Conservation (phyloP, 2,329 filamentous ascomycete genomes). For the Pochonia chlamydosporia region DNA sequence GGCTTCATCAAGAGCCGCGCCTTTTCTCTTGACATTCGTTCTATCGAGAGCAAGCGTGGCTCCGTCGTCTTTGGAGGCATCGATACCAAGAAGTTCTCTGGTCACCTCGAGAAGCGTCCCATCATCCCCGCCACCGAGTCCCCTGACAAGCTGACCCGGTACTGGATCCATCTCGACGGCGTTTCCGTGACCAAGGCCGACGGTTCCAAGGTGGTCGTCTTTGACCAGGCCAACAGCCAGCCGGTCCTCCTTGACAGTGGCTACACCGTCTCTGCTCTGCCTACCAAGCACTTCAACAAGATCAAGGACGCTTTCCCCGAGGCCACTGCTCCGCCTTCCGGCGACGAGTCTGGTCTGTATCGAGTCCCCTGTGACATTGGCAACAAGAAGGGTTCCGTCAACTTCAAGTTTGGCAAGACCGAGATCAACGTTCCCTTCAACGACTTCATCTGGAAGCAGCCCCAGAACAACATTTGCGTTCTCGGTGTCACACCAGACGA, state of each 20-base stretch:
- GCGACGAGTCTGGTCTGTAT: slow-evolving; percentile 32
- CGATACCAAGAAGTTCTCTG: slow-evolving; percentile 49
- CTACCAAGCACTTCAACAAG: slow-evolving; percentile 43
- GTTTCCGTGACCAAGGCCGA: slow-evolving; percentile 27
- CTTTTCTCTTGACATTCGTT: slow-evolving; percentile 29
- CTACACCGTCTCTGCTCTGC: slow-evolving; percentile 61
- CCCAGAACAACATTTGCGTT: slow-evolving; percentile 25
- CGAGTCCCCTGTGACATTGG: slow-evolving; percentile 38
- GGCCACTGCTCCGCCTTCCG: slow-evolving; percentile 6
- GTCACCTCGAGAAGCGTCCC: slow-evolving; percentile 47
- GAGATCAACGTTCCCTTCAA: slow-evolving; percentile 37
- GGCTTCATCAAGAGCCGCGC: slow-evolving; percentile 31
- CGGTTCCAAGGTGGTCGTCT: slow-evolving; percentile 36
- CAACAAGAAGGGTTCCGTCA: slow-evolving; percentile 32
- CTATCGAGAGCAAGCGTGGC: slow-evolving; percentile 22
- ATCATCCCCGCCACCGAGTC: slow-evolving; percentile 40
- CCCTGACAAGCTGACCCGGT: slow-evolving; percentile 29
- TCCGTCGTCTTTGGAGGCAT: slow-evolving; percentile 49
- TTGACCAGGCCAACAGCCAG: slow-evolving; percentile 30
- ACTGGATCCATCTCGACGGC: slow-evolving; percentile 36
- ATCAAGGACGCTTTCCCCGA: slow-evolving; percentile 36
- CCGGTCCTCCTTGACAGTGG: slow-evolving; percentile 60
- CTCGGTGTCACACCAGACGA: slow-evolving; percentile 41
- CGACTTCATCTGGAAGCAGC: slow-evolving; percentile 40
- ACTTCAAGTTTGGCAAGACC: slow-evolving; percentile 42